phyloP scores from a whole-genome alignment of 345 rosid genomes.

The Euphorbia peplus region DNA sequence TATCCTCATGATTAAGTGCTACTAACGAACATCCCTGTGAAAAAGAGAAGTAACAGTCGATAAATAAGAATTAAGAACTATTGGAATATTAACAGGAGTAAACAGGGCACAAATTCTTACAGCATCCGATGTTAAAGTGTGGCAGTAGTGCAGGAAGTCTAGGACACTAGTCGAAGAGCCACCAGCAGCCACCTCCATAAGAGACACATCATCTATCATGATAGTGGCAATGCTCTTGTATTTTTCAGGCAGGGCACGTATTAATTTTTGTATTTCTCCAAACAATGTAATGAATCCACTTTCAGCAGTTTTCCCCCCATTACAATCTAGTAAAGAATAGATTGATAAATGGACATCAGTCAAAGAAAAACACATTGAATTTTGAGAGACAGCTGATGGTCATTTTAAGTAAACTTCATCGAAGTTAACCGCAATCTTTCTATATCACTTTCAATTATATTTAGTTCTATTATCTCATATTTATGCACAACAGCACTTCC shows the following conservation, averaged over 20 bases:
- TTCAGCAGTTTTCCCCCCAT: constrained; percentile 30
- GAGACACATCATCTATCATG: constrained; percentile 85
- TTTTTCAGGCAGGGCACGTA: constrained; percentile 39
- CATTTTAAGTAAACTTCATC: too few species aligned
- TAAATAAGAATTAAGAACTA: not conserved
- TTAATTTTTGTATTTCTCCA: constrained; percentile 46
- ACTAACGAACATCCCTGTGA: constrained; percentile 71
- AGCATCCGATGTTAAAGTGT: constrained; percentile 62
- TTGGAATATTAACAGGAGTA: not conserved
- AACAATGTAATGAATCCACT: constrained; percentile 52
- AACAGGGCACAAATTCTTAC: constrained; percentile 42
- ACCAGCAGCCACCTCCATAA: constrained; percentile 71
- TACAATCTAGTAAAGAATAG: constrained; percentile 37
- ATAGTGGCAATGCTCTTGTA: constrained; percentile 46
- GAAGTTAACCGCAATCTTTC: too few species aligned
- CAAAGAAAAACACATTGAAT: constrained; percentile 1
- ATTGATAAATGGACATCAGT: constrained; percentile 7
- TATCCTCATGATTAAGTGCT: constrained; percentile 70
- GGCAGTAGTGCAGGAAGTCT: constrained; percentile 82
- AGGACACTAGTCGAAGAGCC: constrained; percentile 59
- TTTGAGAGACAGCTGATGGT: too few species aligned
- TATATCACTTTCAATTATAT: too few species aligned
- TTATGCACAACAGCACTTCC: too few species aligned
- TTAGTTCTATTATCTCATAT: too few species aligned
- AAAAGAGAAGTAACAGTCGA: constrained; percentile 12